Evolutionary conservation across 805 yeast genomes (phyloP).

Genomic region (Wickerhamiella shivajii): DNA sequence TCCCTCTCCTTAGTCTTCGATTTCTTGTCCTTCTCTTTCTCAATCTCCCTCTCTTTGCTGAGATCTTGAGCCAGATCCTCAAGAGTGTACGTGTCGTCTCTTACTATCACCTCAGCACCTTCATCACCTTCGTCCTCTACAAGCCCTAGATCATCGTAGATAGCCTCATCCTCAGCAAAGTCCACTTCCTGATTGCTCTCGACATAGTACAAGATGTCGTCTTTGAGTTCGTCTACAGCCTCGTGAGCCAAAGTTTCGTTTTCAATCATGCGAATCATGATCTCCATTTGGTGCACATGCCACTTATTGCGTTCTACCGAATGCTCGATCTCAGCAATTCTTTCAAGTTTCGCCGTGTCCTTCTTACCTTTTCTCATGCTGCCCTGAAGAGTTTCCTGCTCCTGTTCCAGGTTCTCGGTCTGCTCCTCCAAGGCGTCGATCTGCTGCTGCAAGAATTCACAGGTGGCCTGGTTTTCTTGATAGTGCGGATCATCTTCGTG

Average conservation of each 20-base stretch:
- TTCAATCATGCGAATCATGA: constrained; percentile 58
- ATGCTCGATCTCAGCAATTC: constrained; percentile 48
- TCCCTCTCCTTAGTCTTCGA: constrained; percentile 16
- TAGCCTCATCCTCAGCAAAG: constrained; percentile 83
- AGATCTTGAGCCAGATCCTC: constrained; percentile 26
- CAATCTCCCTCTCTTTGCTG: constrained; percentile 19
- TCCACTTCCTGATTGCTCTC: constrained; percentile 89
- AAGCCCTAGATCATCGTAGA: constrained; percentile 75
- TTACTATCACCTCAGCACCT: constrained; percentile 24
- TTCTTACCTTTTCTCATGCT: constrained; percentile 46
- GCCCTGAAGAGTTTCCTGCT: constrained; percentile 39
- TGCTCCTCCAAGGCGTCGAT: constrained; percentile 74
- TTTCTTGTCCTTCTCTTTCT: constrained; percentile 13
- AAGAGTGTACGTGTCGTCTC: constrained; percentile 22
- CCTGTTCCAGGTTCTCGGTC: constrained; percentile 62
- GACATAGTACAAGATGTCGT: constrained; percentile 83
- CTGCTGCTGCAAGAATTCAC: constrained; percentile 51
- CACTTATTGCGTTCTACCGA: constrained; percentile 57
- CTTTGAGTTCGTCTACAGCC: constrained; percentile 59
- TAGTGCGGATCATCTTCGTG: constrained; percentile 63
- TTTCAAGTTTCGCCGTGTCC: constrained; percentile 39
- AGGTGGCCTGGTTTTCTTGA: constrained; percentile 59
- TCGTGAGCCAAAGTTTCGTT: constrained; percentile 71
- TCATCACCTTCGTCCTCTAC: constrained; percentile 41
- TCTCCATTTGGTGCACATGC: constrained; percentile 69